phyloP scores from a whole-genome alignment of 148 eudicot species.

The Arbutus unedo region DNA sequence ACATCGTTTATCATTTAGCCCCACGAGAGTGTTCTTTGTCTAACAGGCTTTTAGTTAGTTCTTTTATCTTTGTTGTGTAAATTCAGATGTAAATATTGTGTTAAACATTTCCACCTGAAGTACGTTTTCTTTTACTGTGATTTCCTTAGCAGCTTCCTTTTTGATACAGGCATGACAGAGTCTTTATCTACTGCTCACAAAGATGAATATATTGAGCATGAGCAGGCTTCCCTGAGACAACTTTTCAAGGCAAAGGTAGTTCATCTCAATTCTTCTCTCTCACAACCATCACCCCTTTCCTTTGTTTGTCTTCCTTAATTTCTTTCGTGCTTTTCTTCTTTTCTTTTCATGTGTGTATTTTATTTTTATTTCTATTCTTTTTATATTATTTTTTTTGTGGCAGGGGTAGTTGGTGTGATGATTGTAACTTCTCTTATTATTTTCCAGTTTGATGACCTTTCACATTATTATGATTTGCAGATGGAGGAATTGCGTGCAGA shows the following conservation, averaged over 20 bases:
- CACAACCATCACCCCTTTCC: not conserved
- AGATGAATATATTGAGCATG: slow-evolving; percentile 93
- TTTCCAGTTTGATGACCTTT: not conserved
- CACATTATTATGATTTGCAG: slow-evolving; percentile 33
- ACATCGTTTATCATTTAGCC: not conserved
- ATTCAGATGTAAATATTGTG: not conserved
- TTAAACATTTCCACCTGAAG: not conserved
- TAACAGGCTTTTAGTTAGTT: not conserved
- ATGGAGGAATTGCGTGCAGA: slow-evolving; percentile 92
- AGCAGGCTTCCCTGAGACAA: slow-evolving; percentile 87
- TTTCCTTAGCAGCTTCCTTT: slow-evolving; percentile 14
- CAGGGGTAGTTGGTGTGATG: not conserved
- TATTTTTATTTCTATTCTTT: too few relatives aligned
- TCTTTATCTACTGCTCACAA: slow-evolving; percentile 84
- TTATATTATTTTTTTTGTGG: not conserved
- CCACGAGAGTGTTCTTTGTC: not conserved
- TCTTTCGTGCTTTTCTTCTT: not conserved
- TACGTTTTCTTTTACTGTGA: not conserved
- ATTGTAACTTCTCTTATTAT: not conserved
- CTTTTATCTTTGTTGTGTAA: not conserved
- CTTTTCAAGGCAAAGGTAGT: slow-evolving; percentile 96
- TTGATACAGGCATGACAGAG: slow-evolving; percentile 78
- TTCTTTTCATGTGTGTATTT: too few relatives aligned
- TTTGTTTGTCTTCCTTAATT: not conserved
- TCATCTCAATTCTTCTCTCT: slow-evolving; percentile 14